phyloP scores from a whole-genome alignment of 768 basidiomycete genomes.

The Scleroderma citrinum region DNA sequence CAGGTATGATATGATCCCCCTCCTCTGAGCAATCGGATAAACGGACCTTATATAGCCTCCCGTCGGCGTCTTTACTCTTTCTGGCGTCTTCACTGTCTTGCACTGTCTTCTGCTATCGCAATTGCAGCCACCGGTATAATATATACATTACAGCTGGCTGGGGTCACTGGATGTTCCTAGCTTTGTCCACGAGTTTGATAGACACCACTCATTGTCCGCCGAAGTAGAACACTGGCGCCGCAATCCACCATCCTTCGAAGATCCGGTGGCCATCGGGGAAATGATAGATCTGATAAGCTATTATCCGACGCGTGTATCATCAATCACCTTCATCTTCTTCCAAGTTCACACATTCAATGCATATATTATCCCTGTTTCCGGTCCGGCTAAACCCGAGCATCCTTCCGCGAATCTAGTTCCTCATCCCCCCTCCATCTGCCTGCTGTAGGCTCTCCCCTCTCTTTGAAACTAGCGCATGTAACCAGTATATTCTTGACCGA shows the following conservation, averaged over 20 bases:
- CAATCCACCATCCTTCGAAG: background rate
- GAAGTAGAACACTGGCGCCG: background rate
- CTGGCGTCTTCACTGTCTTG: background rate
- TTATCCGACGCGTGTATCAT: background rate
- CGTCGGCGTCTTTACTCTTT: background rate
- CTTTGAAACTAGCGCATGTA: no score
- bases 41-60: background rate
- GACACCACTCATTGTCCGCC: background rate
- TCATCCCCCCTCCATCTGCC: no score
- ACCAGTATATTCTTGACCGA: no score
- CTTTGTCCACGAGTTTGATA: background rate
- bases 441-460: no score
- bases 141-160: background rate
- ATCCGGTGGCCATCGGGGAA: no score
- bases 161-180: background rate
- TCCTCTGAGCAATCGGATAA: background rate
- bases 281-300: background rate
- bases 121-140: background rate
- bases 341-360: background rate
- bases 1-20: slow-evolving; percentile 10
- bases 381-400: background rate
- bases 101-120: background rate
- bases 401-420: no score
- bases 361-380: background rate
- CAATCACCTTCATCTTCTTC: background rate